Evolutionary conservation across 306 rosid species (phyloP), one percentile per base, ranked within the genome.

Genomic region (Hylodesmum podocarpum): DNA sequence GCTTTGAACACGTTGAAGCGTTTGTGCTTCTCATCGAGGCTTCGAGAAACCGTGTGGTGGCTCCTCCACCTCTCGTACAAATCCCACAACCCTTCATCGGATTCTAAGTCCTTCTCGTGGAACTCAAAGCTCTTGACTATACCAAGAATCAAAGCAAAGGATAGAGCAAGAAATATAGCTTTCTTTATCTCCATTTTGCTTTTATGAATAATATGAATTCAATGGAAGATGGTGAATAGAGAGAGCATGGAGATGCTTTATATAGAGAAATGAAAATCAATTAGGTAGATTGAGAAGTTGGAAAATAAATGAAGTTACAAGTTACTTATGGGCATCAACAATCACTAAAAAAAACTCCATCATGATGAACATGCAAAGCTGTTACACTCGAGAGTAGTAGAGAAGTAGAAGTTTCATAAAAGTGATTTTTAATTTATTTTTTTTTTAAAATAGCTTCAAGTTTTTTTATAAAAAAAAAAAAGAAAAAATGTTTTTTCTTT

Each of bases 31-130:
- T 84, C 88, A 3, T 41, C 65, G 0, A 84, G 77, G 47, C 78
- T 87, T 29, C 75, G 16, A 24, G 91, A 79, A 66, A 87, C 61
- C 5, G 88, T 84, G 81, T 87, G 85, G 79, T 81, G 77, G 81
- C 87, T 84, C 72, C 88, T 84, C 90, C 90, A 87, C 16, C 85
- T 79, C 79, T 79, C 83, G 37, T 87, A 87, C 55, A 87, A 77
- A 13, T 77, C 83, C 90, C 88, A 84, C 28, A 87, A 10, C 27
- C 72, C 49, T 16, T 79, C 81, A 4, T 87, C 88, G 0, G 88
- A 79, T 22, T 12, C 70, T 24, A 87, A 39, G 46, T 87, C 90
- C 8, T 80, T 84, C 8, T 87, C 90, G 0, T 79, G 61, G 31
- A 76, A 76, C 12, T 87, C 87, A 36, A 84, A 72, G 43, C 82